Evolutionary conservation across 2,329 filamentous ascomycete genomes (phyloP), one percentile per base, ranked within the genome.

Genomic region (Clarireedia monteithiana): DNA sequence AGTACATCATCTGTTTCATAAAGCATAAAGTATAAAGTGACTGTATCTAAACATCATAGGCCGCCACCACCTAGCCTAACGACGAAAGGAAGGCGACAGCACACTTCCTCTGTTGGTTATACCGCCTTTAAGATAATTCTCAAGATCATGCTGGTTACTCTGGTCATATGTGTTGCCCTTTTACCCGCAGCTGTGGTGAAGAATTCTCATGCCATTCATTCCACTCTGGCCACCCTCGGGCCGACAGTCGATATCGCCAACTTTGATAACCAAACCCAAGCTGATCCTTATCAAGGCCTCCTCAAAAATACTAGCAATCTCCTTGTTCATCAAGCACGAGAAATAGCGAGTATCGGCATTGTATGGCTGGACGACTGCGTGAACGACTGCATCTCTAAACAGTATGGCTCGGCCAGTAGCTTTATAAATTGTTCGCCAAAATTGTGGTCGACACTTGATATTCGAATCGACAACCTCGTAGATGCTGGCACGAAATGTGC

Each of bases 111-210:
- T 12, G 5, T 36, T 39, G 49, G 40, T 24, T 55, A 50, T 30
- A 50, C 46, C 10, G 45, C 26, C 42, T 40, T 30, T 9, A 55
- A 55, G 38, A 23, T 50, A 14, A 20, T 49, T 34, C 14, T 55
- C 9, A 55, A 55, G 47, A 14, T 50, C 7, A 36, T 39, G 3
- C 26, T 55, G 6, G 42, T 55, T 36, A 7, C 46, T 44, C 34
- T 50, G 14, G 45, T 50, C 24, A 34, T 55, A n/a, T 55, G 45
- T 38, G 50, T 55, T 55, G 46, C 39, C 42, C 42, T 55, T 26
- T 24, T 55, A 7, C 46, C 52, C 15, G 30, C 46, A 17, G 12
- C 42, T 5, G 10, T 7, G 6, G 14, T 45, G 12, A 20, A 24
- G 12, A 23, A 14, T 45, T 24, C 42, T 12, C n/a, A 10, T 42